Evolutionary conservation across 2,329 filamentous ascomycete genomes (phyloP).

Genomic region (Tolypocladium tropicale): DNA sequence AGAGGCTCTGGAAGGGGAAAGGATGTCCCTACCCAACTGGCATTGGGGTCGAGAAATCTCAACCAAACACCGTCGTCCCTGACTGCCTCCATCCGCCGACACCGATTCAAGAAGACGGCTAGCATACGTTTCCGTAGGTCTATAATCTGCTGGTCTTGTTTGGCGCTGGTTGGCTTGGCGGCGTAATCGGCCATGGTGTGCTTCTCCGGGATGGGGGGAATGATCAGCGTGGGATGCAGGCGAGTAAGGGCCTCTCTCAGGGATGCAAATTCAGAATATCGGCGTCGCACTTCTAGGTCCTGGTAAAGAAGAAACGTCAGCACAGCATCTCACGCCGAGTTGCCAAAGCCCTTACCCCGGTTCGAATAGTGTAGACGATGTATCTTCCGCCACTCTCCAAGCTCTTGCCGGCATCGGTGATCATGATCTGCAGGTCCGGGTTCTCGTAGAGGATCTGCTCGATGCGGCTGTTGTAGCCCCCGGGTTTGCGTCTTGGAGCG

Average conservation of each 20-base stretch:
- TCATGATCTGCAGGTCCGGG: constrained; percentile 78
- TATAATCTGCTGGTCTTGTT: constrained; percentile 94
- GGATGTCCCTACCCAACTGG: constrained; percentile 70
- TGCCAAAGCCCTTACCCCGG: constrained; percentile 55
- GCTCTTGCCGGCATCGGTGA: constrained; percentile 93
- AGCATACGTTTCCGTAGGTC: constrained; percentile 96
- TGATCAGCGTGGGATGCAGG: constrained; percentile 87
- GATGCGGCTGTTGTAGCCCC: constrained; percentile 87
- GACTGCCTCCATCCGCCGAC: constrained; percentile 84
- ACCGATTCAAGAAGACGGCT: constrained; percentile 88
- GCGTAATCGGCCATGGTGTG: constrained; percentile 98
- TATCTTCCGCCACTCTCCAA: constrained; percentile 82
- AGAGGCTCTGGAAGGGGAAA: neutral
- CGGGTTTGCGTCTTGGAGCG: constrained; percentile 58
- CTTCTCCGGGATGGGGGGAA: constrained; percentile 96
- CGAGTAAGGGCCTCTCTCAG: constrained; percentile 79
- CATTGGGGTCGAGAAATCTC: constrained; percentile 95
- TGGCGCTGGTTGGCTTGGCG: constrained; percentile 93
- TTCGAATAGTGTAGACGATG: constrained; percentile 95
- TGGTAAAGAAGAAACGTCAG: constrained; percentile 23
- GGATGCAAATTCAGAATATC: constrained; percentile 95
- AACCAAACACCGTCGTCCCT: constrained; percentile 92
- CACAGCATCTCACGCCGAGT: neutral
- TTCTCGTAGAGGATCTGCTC: constrained; percentile 97
- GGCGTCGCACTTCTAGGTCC: constrained; percentile 89